Base-by-base conservation (phyloP, 139 green algal species). In the Haematococcus lacustris region DNA sequence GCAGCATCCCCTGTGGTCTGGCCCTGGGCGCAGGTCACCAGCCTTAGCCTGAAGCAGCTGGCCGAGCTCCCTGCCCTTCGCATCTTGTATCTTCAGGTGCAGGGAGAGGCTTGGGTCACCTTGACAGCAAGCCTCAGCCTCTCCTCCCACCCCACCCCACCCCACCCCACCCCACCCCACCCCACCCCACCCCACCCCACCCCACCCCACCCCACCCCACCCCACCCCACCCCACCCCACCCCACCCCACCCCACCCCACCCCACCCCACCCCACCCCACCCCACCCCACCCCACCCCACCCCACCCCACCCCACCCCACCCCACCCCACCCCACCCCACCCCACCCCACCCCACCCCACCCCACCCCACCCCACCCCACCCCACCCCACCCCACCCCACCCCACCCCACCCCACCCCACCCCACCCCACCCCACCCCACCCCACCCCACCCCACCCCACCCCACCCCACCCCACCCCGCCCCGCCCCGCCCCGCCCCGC, bases 31-130 rank as follows among this genome's bases (percentile, higher is more conserved):
- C 28, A 40, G 32, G 39, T 74, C 51, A 70, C 59, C 21, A 2
- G 39, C 2, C 40, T 78, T 21, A 47, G 35, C 50, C 66, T 78
- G 66, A 61, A 63, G n/a, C 25, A 73, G 4, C 73, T 78, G 39
- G 53, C 40, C 9, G 43, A 59, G 66, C 73, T 78, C 59, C 66
- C 73, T 1, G 38, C 32, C 3, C 66, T 78, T 38, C 33, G 34
- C 17, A 9, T 23, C 4, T 66, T 78, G 23, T 74, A 66, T 41
- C 73, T 78, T 26, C 73, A 66, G 60, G 47, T 57, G 47, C 13
- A 13, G 13, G 13, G 21, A 21, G 13, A 57, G 13, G 13, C 21
- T 57, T 13, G 21, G 13, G 21, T 57, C 13, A 21, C 13, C 47
- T 21, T 57, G 13, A 57, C 47, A 57, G 13, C 13, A n/a, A 57